Percentiles rank a stretch among this genome's conserved stretches.
Evolutionary conservation across 306 rosid genomes (phyloP).

Genomic region (Vigna trinervia): DNA sequence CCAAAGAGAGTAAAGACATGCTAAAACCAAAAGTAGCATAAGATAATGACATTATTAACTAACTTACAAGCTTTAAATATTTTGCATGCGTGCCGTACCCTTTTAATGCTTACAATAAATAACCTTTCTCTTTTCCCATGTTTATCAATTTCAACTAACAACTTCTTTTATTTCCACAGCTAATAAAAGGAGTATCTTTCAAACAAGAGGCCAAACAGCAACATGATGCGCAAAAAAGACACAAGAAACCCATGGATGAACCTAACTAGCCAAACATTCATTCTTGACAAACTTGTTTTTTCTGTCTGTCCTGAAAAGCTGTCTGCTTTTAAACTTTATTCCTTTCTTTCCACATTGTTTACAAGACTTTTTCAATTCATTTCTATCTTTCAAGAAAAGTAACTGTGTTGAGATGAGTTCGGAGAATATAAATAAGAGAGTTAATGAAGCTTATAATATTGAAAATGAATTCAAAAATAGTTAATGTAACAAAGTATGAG

Average conservation of each 20-base stretch:
- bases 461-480: too few species aligned
- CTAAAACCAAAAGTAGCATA: background rate
- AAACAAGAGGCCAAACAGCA: conserved; percentile 52
- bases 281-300: too few species aligned
- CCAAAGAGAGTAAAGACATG: background rate
- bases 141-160: conserved; percentile 26
- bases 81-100: background rate
- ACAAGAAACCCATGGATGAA: background rate
- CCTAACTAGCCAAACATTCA: conserved; percentile 33
- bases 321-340: background rate
- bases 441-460: too few species aligned
- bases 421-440: too few species aligned
- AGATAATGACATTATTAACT: background rate
- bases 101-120: background rate
- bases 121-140: conserved; percentile 1
- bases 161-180: conserved; percentile 15
- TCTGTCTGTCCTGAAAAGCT: conserved; percentile 38
- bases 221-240: background rate
- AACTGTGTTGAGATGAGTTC: too few species aligned
- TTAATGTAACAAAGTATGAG: too few species aligned
- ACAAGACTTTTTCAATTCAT: too few species aligned
- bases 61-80: background rate
- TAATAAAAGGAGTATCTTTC: background rate
- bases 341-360: too few species aligned
- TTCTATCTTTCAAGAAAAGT: too few species aligned